Base-by-base conservation (phyloP, 2,329 filamentous ascomycete species). In the Aureobasidium pullulans region DNA sequence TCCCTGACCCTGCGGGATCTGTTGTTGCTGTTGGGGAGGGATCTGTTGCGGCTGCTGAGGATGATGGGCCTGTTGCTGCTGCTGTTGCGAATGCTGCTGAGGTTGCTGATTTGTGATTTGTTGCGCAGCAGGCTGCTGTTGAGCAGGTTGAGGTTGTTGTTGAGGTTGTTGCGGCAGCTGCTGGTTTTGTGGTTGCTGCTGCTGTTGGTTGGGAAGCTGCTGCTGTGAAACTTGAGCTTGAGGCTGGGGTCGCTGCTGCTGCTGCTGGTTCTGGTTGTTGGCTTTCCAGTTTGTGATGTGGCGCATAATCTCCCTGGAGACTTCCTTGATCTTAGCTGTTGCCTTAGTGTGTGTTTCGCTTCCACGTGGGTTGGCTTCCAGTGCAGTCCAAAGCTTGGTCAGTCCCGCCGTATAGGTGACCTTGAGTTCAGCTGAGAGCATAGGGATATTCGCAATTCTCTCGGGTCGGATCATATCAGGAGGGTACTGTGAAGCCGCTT, bases 1-100 rank as follows among this genome's bases (percentile, higher is more conserved):
- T 28, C 70, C 70, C 48, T 71, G 59, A 36, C 39, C 43, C 47
- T 60, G 47, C 19, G 65, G 64, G 43, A 68, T 67, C 40, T 64
- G 63, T 52, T 70, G 65, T 48, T 70, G 68, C 28, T 64, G 60
- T 23, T 60, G 58, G 16, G 48, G 59, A 39, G 60, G 63, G 5
- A 47, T 40, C 19, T 61, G 59, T 29, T 60, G 59, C 34, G 62
- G 61, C 10, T 40, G 56, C 11, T 60, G 65, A 16, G 62, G 63
- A 39, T 64, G 64, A 28, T 57, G 49, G 5, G 63, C 44, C 28
- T 60, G 60, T 46, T 28, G 31, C 23, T 61, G 60, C 19, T 63
- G 61, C 37, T 56, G 59, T 11, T 60, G 65, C 7, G 60, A 63
- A 34, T 66, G 63, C 19, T 64, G 63, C 50, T 69, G 65, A 44